Percentiles rank a stretch among this genome's conserved stretches.
Evolutionary conservation across 2,329 filamentous ascomycete genomes (phyloP).

Genomic region (Penicillium digitatum): DNA sequence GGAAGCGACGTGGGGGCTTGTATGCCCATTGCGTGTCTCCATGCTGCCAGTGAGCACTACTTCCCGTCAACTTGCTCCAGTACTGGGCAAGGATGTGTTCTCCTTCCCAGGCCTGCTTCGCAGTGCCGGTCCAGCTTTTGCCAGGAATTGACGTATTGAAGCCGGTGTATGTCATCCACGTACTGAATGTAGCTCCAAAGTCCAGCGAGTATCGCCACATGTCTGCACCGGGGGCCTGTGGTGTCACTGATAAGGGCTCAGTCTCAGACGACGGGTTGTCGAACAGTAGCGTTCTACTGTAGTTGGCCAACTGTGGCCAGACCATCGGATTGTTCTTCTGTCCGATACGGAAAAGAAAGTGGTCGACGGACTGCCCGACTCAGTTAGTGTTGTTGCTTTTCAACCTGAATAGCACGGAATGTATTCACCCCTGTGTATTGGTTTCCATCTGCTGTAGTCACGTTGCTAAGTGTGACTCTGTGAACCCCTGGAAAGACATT

Average conservation of each 20-base stretch:
- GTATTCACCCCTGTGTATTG: conserved; percentile 42
- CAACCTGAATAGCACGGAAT: neutral
- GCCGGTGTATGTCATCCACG: conserved; percentile 55
- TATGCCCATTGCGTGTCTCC: conserved; percentile 47
- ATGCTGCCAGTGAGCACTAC: conserved; percentile 58
- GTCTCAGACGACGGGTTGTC: conserved; percentile 34
- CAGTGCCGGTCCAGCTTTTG: conserved; percentile 56
- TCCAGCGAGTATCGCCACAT: conserved; percentile 60
- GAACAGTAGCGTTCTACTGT: conserved; percentile 52
- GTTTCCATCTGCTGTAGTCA: conserved; percentile 38
- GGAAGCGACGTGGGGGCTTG: conserved; percentile 51
- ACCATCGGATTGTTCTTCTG: conserved; percentile 57
- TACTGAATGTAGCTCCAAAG: conserved; percentile 57
- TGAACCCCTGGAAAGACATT: conserved; percentile 50
- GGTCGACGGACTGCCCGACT: conserved; percentile 49
- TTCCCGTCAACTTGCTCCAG: conserved; percentile 57
- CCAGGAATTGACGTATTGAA: conserved; percentile 48
- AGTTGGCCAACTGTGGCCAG: conserved; percentile 54
- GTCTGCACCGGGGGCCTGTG: conserved; percentile 59
- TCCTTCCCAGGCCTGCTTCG: conserved; percentile 57
- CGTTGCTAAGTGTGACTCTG: conserved; percentile 55
- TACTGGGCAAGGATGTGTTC: conserved; percentile 63
- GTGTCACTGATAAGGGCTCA: conserved; percentile 48
- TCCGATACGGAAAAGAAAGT: conserved; percentile 60
- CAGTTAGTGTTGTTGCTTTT: conserved; percentile 2